Percentiles rank a stretch among this genome's conserved stretches.
Evolutionary conservation across 305 asterid species (phyloP).

Genomic region (Fraxinus velutina): DNA sequence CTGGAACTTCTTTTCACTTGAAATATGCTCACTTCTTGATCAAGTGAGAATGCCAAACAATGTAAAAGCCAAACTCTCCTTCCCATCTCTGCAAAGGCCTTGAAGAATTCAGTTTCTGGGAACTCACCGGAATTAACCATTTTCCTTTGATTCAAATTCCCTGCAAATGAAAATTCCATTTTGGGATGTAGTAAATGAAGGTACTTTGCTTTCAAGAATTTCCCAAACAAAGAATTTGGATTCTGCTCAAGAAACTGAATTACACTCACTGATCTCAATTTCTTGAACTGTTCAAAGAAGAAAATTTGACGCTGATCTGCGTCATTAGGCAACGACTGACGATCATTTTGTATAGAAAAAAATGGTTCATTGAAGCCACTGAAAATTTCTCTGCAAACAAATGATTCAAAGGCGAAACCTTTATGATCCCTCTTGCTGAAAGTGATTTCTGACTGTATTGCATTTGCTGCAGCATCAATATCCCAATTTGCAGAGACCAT

Average conservation of each 20-base stretch:
- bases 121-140: slow-evolving; percentile 54
- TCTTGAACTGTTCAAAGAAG: slow-evolving; percentile 59
- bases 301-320: slow-evolving; percentile 32
- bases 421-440: slow-evolving; percentile 49
- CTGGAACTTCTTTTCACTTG: slow-evolving; percentile 44
- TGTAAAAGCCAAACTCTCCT: slow-evolving; percentile 66
- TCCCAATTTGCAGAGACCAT: slow-evolving; percentile 73
- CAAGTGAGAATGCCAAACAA: slow-evolving; percentile 57
- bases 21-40: slow-evolving; percentile 46
- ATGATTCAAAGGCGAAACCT: slow-evolving; percentile 78
- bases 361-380: slow-evolving; percentile 47
- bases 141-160: slow-evolving; percentile 61
- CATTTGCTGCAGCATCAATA: slow-evolving; percentile 51
- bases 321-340: slow-evolving; percentile 21
- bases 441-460: slow-evolving; percentile 33
- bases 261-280: slow-evolving; percentile 44
- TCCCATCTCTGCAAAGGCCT: slow-evolving; percentile 63
- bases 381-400: slow-evolving; percentile 56
- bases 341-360: slow-evolving; percentile 30
- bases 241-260: slow-evolving; percentile 53
- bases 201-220: slow-evolving; percentile 54
- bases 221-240: slow-evolving; percentile 52
- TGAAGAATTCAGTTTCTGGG: slow-evolving; percentile 66
- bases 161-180: slow-evolving; percentile 72
- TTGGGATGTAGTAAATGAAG: slow-evolving; percentile 69